These are phyloP conservation scores for Gillenia trifoliata DNA, from an alignment of 306 rosid species.

Conservation along the genomic window DNA sequence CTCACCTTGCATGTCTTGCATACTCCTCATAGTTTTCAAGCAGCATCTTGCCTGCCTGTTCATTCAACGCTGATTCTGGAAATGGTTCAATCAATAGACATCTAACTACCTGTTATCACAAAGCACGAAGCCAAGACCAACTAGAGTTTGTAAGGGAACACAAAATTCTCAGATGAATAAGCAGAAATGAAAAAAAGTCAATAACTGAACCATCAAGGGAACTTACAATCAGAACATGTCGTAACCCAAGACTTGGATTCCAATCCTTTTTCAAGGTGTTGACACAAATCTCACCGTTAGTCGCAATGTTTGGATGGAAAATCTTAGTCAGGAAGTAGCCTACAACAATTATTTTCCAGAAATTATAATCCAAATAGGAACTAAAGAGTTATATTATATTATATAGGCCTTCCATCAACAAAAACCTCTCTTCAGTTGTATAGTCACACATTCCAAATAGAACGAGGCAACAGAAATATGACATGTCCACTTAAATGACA, in stretches of 20 bases:
- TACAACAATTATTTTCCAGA: conserved; percentile 31
- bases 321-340: conserved; percentile 91
- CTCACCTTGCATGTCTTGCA: conserved; percentile 97
- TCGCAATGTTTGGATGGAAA: conserved; percentile 91
- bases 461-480: not conserved
- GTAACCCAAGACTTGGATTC: conserved; percentile 93
- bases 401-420: not conserved
- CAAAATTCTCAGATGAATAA: conserved; percentile 1
- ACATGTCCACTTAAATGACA: not conserved
- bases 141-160: conserved; percentile 10
- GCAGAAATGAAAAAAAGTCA: not conserved
- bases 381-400: not conserved
- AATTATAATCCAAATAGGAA: not conserved
- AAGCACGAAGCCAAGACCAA: conserved; percentile 1
- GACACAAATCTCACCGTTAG: conserved; percentile 93
- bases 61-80: conserved; percentile 97
- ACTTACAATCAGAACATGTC: conserved; percentile 87
- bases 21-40: conserved; percentile 93
- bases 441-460: not conserved
- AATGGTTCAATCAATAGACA: conserved; percentile 98
- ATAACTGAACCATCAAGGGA: not conserved
- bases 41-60: conserved; percentile 90
- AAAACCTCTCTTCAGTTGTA: not conserved
- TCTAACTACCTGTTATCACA: conserved; percentile 76
- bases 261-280: conserved; percentile 95